Evolutionary conservation across 2,329 filamentous ascomycete genomes (phyloP).

Genomic region (Teratosphaeria viscida): DNA sequence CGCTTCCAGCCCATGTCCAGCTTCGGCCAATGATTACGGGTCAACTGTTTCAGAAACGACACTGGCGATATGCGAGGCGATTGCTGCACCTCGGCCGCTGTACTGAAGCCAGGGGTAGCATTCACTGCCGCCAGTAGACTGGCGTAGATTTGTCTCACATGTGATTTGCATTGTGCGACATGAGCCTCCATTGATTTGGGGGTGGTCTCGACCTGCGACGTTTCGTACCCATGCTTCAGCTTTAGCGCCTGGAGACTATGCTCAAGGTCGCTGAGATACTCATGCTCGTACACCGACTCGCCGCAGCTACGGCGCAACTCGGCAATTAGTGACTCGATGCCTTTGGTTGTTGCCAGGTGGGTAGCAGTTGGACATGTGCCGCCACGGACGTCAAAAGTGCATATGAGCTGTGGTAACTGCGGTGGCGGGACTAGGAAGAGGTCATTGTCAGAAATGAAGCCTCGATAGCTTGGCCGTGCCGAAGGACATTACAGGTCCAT

Average conservation of each 20-base stretch:
- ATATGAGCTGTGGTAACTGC: background rate
- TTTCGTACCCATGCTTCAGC: background rate
- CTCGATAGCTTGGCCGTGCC: background rate
- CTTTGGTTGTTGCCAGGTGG: background rate
- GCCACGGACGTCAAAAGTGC: background rate
- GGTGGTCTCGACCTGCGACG: background rate
- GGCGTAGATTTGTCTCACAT: background rate
- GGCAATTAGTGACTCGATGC: background rate
- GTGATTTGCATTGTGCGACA: background rate
- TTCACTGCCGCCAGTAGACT: background rate
- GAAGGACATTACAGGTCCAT: background rate
- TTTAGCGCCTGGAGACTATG: background rate
- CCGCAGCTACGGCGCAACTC: background rate
- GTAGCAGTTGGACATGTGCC: background rate
- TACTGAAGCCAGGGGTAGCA: background rate
- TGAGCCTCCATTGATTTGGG: background rate
- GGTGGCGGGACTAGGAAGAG: background rate
- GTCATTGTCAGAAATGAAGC: background rate
- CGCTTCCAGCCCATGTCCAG: conserved; percentile 31
- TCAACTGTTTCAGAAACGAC: conserved; percentile 39
- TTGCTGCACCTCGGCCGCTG: background rate
- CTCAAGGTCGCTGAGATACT: background rate
- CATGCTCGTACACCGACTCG: background rate
- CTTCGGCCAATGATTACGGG: conserved; percentile 20
- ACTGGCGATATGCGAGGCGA: conserved; percentile 33